A percentile compares a stretch with the other conserved stretches of the same genome.
Conservation (phyloP, 2,329 filamentous ascomycete species). For the Penicillium sp. region DNA sequence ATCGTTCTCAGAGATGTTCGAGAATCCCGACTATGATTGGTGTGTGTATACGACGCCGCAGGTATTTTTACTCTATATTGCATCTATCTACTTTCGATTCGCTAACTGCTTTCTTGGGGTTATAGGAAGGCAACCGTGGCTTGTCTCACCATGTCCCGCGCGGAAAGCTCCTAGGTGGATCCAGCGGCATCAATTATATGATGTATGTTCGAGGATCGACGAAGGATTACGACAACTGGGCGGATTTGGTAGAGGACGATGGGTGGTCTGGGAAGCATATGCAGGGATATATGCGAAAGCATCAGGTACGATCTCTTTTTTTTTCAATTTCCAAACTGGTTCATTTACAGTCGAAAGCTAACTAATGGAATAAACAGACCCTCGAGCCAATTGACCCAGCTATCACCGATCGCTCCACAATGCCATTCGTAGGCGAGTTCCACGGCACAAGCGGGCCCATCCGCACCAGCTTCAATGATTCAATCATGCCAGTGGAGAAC, state of each 20-base stretch:
- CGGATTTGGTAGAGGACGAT: constrained; percentile 26
- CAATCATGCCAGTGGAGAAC: constrained; percentile 15
- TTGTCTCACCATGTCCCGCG: constrained; percentile 27
- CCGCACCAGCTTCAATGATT: constrained; percentile 18
- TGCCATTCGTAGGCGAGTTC: constrained; percentile 17
- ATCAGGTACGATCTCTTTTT: constrained; percentile 7
- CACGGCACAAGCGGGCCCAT: constrained; percentile 16
- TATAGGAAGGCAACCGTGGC: constrained; percentile 21
- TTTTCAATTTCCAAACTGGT: not conserved
- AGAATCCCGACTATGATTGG: constrained; percentile 40
- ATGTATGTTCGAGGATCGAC: constrained; percentile 43
- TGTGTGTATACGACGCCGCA: constrained; percentile 30
- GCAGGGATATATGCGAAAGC: constrained; percentile 28
- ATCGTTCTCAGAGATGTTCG: constrained; percentile 23
- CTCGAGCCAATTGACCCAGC: constrained; percentile 27
- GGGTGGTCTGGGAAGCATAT: constrained; percentile 26
- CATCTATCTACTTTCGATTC: not conserved
- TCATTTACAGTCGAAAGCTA: not conserved
- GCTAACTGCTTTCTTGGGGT: not conserved
- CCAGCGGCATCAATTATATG: constrained; percentile 38
- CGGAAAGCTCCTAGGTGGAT: constrained; percentile 36
- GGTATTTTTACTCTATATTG: constrained; percentile 4
- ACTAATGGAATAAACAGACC: constrained; percentile 19
- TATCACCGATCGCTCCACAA: constrained; percentile 19
- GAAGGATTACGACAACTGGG: constrained; percentile 37